Base-by-base conservation (phyloP, 108 stramenopile genomes). In the Aurantiochytrium sp. region DNA sequence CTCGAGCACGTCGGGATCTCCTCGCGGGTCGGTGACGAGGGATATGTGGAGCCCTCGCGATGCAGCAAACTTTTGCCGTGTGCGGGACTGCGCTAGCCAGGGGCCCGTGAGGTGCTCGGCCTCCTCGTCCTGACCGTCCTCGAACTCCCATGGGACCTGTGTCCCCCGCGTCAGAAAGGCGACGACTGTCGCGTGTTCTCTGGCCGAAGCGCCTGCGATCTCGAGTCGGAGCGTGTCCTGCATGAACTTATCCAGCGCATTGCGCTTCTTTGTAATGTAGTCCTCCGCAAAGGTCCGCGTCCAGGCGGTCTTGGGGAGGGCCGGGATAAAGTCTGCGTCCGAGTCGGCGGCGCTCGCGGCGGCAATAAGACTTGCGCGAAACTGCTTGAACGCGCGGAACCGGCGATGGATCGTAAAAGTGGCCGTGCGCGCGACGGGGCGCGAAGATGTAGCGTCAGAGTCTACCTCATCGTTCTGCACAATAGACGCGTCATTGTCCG, bases 261-360 rank as follows among this genome's bases (percentile, higher is more conserved):
- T 48, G 39, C 73, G 73, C 32, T 81, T 81, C 12, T 24, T 12
- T 12, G 73, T 21, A 48, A 81, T 81, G 39, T 81, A 81, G 45
- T 81, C 73, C 24, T 81, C 73, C 39, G 42, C 15, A 24, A 81
- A 81, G 1, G 42, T 22, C 27, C 73, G 73, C 39, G 30, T 41
- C 73, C 73, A 81, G 19, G 42, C 73, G n/a, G 73, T 81, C 45
- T 81, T 81, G 45, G 73, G 73, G 12, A 81, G 45, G 6, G 73
- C 17, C 6, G 73, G 73, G 32, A 81, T 39, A 1, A 24, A 3
- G 1, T 48, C 73, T 41, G 36, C 19, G n/a, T 42, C 39, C 17
- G 8, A 37, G 36, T 41, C 15, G 19, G 12, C 73, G 19, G 27
- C 15, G 59, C 32, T 34, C 34, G 59, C 59, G 10, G 59, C 59